phyloP scores from a whole-genome alignment of 2,329 filamentous ascomycete genomes.

The Alternaria rosae region DNA sequence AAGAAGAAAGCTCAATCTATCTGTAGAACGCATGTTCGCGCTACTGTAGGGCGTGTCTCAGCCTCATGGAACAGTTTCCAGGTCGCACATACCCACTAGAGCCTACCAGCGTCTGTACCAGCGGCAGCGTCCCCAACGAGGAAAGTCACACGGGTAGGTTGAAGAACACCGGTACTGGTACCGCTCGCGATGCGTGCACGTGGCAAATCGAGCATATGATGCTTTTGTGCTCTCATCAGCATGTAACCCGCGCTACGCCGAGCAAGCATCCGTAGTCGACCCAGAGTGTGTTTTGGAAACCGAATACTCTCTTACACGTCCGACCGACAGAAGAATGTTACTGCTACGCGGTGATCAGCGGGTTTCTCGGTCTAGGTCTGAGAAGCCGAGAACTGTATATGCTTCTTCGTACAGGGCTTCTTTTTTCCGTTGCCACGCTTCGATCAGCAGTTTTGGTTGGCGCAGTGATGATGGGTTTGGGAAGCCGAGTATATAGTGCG shows the following conservation, averaged over 20 bases:
- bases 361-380: neutral
- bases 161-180: neutral
- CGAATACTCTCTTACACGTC: neutral
- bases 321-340: neutral
- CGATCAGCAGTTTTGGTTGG: neutral
- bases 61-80: neutral
- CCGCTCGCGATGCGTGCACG: neutral
- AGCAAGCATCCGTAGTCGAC: neutral
- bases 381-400: neutral
- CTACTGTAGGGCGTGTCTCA: slow-evolving; percentile 1
- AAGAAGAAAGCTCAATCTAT: neutral
- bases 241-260: neutral
- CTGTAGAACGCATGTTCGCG: slow-evolving; percentile 5
- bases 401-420: neutral
- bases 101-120: neutral
- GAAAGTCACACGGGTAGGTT: neutral
- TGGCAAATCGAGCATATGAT: slow-evolving; percentile 1
- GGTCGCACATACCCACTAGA: neutral
- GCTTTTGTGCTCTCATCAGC: neutral
- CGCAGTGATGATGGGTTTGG: neutral
- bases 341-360: neutral
- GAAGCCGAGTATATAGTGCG: neutral
- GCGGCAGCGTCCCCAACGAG: neutral
- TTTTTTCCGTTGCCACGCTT: neutral
- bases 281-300: neutral